A percentile compares a stretch with the other conserved stretches of the same genome.
Evolutionary conservation across 192 early-diverging fungal genomes (phyloP).

Genomic region (Backusella luteola): DNA sequence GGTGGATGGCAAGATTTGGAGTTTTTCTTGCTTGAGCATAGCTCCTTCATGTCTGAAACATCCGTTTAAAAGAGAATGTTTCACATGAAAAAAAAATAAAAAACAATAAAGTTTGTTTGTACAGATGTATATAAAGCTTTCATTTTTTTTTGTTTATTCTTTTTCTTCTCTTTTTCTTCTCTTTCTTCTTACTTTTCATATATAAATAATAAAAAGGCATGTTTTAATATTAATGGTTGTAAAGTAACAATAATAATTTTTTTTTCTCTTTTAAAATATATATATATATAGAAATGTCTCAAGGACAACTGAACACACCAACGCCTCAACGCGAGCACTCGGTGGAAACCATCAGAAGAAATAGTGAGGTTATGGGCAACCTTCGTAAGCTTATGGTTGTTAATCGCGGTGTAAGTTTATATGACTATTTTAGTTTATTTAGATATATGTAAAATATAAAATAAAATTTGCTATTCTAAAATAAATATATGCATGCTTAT

Average conservation of each 20-base stretch:
- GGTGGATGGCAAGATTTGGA: conserved; percentile 65
- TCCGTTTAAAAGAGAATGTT: conserved; percentile 7
- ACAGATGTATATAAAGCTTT: background rate
- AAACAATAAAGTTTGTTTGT: background rate
- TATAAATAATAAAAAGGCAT: background rate
- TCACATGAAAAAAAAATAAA: conserved; percentile 3
- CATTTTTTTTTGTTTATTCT: background rate
- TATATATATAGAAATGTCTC: background rate
- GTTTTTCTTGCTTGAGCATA: conserved; percentile 61
- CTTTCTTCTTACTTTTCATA: background rate
- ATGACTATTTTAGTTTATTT: conserved; percentile 1
- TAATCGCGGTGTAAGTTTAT: conserved; percentile 47
- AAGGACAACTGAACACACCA: background rate
- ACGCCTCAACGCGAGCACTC: conserved; percentile 40
- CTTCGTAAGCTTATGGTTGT: conserved; percentile 53
- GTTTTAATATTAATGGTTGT: background rate
- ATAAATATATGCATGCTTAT: background rate
- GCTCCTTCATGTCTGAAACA: conserved; percentile 15
- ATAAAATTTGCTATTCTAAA: background rate
- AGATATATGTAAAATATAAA: background rate
- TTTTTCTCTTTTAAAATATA: background rate
- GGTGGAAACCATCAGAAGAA: conserved; percentile 52
- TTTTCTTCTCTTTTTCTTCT: background rate
- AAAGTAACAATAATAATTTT: background rate
- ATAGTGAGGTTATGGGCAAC: conserved; percentile 44